phyloP scores from a whole-genome alignment of 2,329 filamentous ascomycete species.

The Calonectria leucothoes region DNA sequence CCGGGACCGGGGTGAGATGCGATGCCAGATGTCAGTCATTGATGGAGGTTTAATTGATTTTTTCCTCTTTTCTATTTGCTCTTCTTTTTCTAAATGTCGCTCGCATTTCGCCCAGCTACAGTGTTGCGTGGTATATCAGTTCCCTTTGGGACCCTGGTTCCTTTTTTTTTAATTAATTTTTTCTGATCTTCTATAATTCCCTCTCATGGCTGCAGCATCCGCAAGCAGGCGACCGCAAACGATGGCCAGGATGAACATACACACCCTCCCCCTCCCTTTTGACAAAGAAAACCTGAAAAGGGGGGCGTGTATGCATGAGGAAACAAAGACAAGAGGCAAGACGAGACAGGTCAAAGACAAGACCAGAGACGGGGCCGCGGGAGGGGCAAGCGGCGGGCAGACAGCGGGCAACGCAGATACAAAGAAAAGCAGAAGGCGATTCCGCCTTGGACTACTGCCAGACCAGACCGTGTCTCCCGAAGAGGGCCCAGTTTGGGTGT shows the following conservation, averaged over 20 bases:
- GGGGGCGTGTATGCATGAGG: not conserved
- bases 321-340: not conserved
- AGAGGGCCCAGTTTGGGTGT: conserved; percentile 8
- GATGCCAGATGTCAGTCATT: not conserved
- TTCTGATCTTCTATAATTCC: not conserved
- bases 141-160: not conserved
- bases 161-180: not conserved
- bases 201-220: conserved; percentile 2
- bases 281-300: not conserved
- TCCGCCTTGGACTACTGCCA: conserved; percentile 2
- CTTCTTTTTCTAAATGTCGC: not conserved
- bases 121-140: not conserved
- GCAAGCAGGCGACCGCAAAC: not conserved
- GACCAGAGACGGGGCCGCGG: not conserved
- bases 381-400: not conserved
- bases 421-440: not conserved
- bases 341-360: not conserved
- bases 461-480: conserved; percentile 2
- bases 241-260: not conserved
- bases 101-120: not conserved
- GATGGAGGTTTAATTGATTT: not conserved
- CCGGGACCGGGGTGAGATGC: conserved; percentile 8
- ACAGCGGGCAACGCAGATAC: not conserved
- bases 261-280: not conserved
- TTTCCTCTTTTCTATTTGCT: no score